These are phyloP conservation scores for Cupressus sempervirens DNA, from an alignment of 75 land plant genomes.

Conservation along the genomic window DNA sequence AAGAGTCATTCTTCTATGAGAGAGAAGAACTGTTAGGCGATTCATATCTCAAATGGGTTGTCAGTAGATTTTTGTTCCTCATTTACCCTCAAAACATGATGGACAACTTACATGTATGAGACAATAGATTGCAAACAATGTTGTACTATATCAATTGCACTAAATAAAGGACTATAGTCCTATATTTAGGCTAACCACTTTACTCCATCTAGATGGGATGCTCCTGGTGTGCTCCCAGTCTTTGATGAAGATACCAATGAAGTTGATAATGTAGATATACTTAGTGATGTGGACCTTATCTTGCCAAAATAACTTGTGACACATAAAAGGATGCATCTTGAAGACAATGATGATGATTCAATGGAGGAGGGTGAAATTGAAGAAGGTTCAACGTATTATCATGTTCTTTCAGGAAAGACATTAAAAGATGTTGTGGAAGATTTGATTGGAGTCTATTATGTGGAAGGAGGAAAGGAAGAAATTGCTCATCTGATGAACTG, in stretches of 20 bases:
- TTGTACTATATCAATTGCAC: constrained; percentile 90
- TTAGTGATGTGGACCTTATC: constrained; percentile 13
- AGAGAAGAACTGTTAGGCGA: constrained; percentile 96
- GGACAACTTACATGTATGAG: constrained; percentile 98
- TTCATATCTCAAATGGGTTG: constrained; percentile 99
- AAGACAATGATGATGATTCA: constrained; percentile 45
- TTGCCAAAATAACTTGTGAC: constrained; percentile 8
- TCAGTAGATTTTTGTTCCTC: constrained; percentile 86
- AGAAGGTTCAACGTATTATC: constrained; percentile 80
- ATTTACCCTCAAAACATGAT: constrained; percentile 95
- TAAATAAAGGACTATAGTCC: constrained; percentile 79
- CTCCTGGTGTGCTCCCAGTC: constrained; percentile 98
- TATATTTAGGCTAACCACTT: constrained; percentile 99
- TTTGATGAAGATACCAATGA: constrained; percentile 95
- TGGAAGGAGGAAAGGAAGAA: constrained; percentile 87
- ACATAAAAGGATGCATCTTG: constrained; percentile 14
- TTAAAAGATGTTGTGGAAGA: constrained; percentile 99
- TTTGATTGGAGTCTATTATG: constrained; percentile 94
- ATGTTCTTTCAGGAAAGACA: constrained; percentile 97
- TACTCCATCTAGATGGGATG: constrained; percentile 99
- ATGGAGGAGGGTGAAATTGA: constrained; percentile 97
- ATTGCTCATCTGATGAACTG: constrained; percentile 95
- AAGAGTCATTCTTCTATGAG: constrained; percentile 97
- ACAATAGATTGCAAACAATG: constrained; percentile 96
- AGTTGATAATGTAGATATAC: constrained; percentile 14